These are phyloP conservation scores for Neofusicoccum kwambonambiense DNA, from an alignment of 2,329 filamentous ascomycete genomes.

Conservation along the genomic window DNA sequence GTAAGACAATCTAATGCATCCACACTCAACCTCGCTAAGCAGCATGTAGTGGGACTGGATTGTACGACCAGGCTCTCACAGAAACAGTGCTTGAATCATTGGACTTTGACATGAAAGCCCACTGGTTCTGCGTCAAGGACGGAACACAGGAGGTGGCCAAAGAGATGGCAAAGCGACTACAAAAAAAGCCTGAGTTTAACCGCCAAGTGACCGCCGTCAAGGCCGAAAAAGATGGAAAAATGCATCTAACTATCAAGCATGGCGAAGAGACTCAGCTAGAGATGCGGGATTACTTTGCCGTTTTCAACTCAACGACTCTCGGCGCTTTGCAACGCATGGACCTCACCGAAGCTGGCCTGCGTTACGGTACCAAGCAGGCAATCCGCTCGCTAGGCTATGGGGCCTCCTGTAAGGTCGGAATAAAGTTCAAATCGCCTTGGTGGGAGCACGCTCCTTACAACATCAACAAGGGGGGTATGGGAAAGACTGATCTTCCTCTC, in stretches of 20 bases:
- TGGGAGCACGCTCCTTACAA: constrained; percentile 27
- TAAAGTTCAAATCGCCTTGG: constrained; percentile 39
- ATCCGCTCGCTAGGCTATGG: constrained; percentile 35
- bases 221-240: background rate
- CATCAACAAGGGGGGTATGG: constrained; percentile 31
- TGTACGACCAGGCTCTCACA: constrained; percentile 38
- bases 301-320: constrained; percentile 36
- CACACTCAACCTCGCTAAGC: background rate
- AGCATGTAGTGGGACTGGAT: constrained; percentile 24
- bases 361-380: constrained; percentile 28
- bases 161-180: constrained; percentile 28
- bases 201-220: constrained; percentile 25
- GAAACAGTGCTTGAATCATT: constrained; percentile 37
- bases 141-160: constrained; percentile 25
- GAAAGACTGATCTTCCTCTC: constrained; percentile 32
- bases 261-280: background rate
- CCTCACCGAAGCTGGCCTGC: constrained; percentile 23
- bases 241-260: background rate
- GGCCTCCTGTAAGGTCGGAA: constrained; percentile 34
- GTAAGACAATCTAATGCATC: background rate
- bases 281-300: constrained; percentile 26
- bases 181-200: constrained; percentile 19
- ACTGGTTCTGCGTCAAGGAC: constrained; percentile 35
- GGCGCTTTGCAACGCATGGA: constrained; percentile 33
- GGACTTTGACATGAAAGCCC: constrained; percentile 28